These are phyloP conservation scores for Cardamine chenopodiifolia DNA, from an alignment of 345 rosid genomes.

Conservation along the genomic window DNA sequence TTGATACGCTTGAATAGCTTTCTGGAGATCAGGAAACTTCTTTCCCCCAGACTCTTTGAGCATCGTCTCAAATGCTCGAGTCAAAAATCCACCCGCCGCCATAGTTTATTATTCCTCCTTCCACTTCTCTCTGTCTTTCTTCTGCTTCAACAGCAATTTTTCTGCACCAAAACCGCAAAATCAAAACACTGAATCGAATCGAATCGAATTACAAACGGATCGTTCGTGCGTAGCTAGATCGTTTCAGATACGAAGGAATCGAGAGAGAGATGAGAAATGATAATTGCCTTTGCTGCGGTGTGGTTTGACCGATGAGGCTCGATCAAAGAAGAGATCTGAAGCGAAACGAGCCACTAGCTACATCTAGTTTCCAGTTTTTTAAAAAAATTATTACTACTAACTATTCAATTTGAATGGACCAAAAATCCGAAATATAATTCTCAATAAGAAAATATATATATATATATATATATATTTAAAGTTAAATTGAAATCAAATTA, in stretches of 20 bases:
- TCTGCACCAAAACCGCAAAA: slow-evolving; percentile 9
- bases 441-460: no score
- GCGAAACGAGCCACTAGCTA: slow-evolving; percentile 33
- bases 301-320: slow-evolving; percentile 32
- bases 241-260: slow-evolving; percentile 2
- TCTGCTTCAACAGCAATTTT: slow-evolving; percentile 24
- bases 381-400: not conserved
- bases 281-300: slow-evolving; percentile 22
- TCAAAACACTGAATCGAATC: slow-evolving; percentile 7
- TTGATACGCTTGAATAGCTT: slow-evolving; percentile 72
- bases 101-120: slow-evolving; percentile 27
- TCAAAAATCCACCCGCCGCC: slow-evolving; percentile 96
- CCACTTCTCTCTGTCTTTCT: not conserved
- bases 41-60: slow-evolving; percentile 88
- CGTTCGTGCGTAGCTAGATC: slow-evolving; percentile 25
- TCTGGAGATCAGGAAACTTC: slow-evolving; percentile 85
- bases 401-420: no score
- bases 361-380: slow-evolving; percentile 24
- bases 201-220: slow-evolving; percentile 8
- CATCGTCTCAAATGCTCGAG: slow-evolving; percentile 93
- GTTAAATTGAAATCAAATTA: no score
- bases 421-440: no score
- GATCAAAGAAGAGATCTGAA: slow-evolving; percentile 42
- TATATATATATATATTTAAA: no score
- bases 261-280: slow-evolving; percentile 27